Percentiles rank a stretch among this genome's conserved stretches.
These are phyloP conservation scores for Aristolochia contorta DNA, from an alignment of 164 flowering plant genomes.

Conservation along the genomic window DNA sequence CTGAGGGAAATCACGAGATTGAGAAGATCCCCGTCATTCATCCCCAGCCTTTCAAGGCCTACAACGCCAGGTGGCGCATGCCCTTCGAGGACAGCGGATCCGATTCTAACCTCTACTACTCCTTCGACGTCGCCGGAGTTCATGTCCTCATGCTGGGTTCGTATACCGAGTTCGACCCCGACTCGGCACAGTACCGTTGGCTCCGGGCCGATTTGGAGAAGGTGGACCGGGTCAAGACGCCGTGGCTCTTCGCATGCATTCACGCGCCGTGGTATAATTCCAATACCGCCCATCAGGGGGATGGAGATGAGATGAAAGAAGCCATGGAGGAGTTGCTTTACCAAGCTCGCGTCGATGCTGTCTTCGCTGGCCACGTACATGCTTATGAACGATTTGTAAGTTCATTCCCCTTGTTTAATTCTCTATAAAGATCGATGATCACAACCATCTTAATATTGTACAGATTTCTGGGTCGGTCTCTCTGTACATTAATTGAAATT, in stretches of 20 bases:
- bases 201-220: constrained; percentile 44
- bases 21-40: constrained; percentile 45
- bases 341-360: constrained; percentile 50
- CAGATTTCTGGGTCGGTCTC: too few species aligned
- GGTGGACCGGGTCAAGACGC: constrained; percentile 49
- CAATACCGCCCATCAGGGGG: constrained; percentile 67
- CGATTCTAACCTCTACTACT: constrained; percentile 79
- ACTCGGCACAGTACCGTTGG: constrained; percentile 63
- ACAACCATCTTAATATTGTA: too few species aligned
- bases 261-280: constrained; percentile 91
- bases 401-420: not conserved
- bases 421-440: not conserved
- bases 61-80: constrained; percentile 81
- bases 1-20: constrained; percentile 81
- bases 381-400: constrained; percentile 93
- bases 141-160: constrained; percentile 83
- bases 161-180: constrained; percentile 46
- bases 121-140: constrained; percentile 58
- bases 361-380: constrained; percentile 84
- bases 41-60: constrained; percentile 37
- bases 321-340: constrained; percentile 61
- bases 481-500: too few species aligned
- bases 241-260: constrained; percentile 53
- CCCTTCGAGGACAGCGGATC: constrained; percentile 62
- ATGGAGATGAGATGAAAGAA: constrained; percentile 41